Percentiles rank a stretch among this genome's conserved stretches.
phyloP scores from a whole-genome alignment of 1,284 basidiomycete species.

The Tilletia horrida region DNA sequence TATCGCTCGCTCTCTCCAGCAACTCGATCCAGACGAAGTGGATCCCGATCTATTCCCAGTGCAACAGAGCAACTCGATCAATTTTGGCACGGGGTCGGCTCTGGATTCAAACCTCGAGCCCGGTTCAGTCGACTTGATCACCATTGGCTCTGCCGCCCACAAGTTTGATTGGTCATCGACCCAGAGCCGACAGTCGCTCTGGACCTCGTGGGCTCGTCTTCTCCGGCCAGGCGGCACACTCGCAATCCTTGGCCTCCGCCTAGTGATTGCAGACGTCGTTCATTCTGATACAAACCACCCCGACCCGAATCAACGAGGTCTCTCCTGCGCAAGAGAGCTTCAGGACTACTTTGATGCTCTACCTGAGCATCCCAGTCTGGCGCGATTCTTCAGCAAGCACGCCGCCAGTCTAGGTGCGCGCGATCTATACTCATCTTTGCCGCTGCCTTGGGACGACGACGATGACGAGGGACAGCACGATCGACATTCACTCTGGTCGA shows the following conservation, averaged over 20 bases:
- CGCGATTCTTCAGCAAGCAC: background rate
- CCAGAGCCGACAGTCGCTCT: background rate
- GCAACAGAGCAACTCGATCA: background rate
- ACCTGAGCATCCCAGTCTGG: background rate
- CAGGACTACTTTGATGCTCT: background rate
- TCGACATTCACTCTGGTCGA: background rate
- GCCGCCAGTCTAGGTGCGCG: background rate
- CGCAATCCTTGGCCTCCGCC: background rate
- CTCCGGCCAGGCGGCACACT: background rate
- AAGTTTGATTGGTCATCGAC: background rate
- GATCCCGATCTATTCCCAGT: background rate
- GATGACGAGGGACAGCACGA: background rate
- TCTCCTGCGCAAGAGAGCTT: background rate
- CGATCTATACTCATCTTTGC: background rate
- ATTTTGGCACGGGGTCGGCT: background rate
- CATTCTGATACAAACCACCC: background rate
- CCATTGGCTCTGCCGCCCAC: constrained; percentile 1
- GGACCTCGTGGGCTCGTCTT: background rate
- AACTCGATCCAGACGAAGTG: background rate
- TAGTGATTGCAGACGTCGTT: background rate
- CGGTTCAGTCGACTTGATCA: background rate
- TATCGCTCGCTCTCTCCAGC: background rate
- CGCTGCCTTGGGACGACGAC: background rate
- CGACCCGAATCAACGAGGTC: background rate
- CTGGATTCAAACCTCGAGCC: background rate